phyloP scores from a whole-genome alignment of 768 basidiomycete genomes.

The Kwoniella botswanensis region DNA sequence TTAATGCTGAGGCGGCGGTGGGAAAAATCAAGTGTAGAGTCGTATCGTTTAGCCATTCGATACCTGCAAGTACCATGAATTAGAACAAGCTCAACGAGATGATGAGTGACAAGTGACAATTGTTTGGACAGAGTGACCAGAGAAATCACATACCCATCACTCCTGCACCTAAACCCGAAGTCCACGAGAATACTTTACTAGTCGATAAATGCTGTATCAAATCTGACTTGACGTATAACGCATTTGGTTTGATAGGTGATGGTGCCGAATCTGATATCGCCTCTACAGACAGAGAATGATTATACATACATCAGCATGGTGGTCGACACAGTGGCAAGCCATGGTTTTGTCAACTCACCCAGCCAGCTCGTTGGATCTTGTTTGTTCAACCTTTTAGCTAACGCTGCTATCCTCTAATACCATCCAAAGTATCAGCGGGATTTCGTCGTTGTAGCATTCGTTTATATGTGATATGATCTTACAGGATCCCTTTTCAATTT shows the following conservation, averaged over 20 bases:
- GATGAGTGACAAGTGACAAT: not conserved
- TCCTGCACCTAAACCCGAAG: constrained; percentile 41
- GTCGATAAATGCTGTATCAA: constrained; percentile 49
- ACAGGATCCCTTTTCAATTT: constrained; percentile 45
- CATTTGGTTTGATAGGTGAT: constrained; percentile 43
- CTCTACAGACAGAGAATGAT: constrained; percentile 17
- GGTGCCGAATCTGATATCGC: constrained; percentile 34
- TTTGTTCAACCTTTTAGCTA: constrained; percentile 45
- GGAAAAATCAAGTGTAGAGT: constrained; percentile 51
- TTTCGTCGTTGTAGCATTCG: not conserved
- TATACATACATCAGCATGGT: too few relatives aligned
- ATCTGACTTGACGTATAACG: constrained; percentile 46
- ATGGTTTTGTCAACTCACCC: constrained; percentile 26
- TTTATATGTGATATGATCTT: constrained; percentile 12
- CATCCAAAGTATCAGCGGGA: not conserved
- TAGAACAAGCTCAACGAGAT: not conserved
- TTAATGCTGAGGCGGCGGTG: constrained; percentile 39
- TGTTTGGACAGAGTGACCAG: not conserved
- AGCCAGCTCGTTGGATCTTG: constrained; percentile 52
- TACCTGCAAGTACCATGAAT: constrained; percentile 31
- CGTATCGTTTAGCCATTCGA: constrained; percentile 58
- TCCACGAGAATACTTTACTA: constrained; percentile 49
- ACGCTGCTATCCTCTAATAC: constrained; percentile 41
- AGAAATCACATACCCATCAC: constrained; percentile 40
- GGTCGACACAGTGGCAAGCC: too few relatives aligned